A percentile compares a stretch with the other conserved stretches of the same genome.
Evolutionary conservation across 805 yeast species (phyloP).

Genomic region (Lipomyces chichibuensis): DNA sequence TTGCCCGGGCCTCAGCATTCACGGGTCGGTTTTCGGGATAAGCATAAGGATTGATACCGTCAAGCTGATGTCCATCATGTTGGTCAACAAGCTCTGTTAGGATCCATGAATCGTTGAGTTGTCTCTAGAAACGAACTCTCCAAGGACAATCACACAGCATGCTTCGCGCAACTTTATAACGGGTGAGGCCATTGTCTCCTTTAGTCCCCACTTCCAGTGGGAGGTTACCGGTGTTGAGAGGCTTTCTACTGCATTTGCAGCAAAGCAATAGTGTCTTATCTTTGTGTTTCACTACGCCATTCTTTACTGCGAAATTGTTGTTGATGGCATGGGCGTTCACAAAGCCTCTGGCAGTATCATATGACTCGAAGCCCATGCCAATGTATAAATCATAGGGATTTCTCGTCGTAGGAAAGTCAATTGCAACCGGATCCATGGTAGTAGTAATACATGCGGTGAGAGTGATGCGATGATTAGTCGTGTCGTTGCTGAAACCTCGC

Average conservation of each 20-base stretch:
- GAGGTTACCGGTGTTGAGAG: background rate
- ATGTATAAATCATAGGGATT: no score
- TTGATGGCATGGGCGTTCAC: background rate
- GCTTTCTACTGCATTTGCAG: background rate
- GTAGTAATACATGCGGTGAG: background rate
- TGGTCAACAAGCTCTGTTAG: background rate
- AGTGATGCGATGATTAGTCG: background rate
- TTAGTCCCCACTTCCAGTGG: background rate
- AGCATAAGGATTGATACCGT: no score
- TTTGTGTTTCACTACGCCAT: background rate
- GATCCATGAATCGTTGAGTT: background rate
- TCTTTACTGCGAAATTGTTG: background rate
- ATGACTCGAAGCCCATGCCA: no score
- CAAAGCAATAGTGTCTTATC: background rate
- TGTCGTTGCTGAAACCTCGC: background rate
- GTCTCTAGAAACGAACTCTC: background rate
- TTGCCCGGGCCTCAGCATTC: no score
- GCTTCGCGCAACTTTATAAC: background rate
- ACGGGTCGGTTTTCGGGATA: no score
- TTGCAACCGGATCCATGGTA: background rate
- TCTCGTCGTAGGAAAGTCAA: background rate
- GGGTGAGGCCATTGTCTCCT: constrained; percentile 1
- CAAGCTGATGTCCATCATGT: constrained; percentile 3
- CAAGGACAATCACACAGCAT: background rate
- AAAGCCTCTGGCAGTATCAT: background rate